phyloP scores from a whole-genome alignment of 257 asterid species.

The Agastache rugosa region DNA sequence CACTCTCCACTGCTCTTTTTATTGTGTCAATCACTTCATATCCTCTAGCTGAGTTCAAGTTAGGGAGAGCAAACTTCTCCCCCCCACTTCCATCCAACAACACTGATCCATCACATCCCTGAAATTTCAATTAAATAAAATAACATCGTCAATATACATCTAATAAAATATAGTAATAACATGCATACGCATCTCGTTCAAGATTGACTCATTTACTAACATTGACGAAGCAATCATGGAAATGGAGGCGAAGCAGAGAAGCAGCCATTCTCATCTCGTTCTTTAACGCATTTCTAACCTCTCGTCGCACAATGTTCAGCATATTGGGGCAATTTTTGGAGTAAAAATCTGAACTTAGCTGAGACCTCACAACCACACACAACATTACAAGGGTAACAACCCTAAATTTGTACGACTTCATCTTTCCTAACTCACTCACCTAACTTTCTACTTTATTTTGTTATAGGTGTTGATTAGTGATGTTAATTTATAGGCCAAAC shows the following conservation, averaged over 20 bases:
- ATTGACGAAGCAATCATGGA: conserved; percentile 83
- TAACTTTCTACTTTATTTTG: not conserved
- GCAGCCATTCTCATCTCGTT: conserved; percentile 87
- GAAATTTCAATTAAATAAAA: not conserved
- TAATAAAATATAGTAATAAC: not conserved
- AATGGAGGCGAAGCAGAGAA: conserved; percentile 78
- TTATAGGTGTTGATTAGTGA: not conserved
- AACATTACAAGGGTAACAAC: conserved; percentile 37
- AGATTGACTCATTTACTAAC: conserved; percentile 45
- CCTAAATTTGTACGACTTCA: conserved; percentile 27
- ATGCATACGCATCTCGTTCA: too few species aligned
- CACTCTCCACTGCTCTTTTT: conserved; percentile 64
- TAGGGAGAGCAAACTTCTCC: conserved; percentile 69
- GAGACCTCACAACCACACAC: conserved; percentile 54
- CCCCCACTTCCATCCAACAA: conserved; percentile 76
- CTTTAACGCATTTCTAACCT: conserved; percentile 63
- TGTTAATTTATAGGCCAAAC: conserved; percentile 40
- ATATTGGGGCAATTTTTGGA: conserved; percentile 61
- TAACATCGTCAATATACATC: not conserved
- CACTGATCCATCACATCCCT: conserved; percentile 91
- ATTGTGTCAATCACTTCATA: conserved; percentile 73
- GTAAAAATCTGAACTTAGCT: conserved; percentile 60
- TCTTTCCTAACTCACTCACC: not conserved
- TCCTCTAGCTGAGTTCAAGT: conserved; percentile 82
- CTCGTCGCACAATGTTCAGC: conserved; percentile 53